Conservation (phyloP, 768 basidiomycete species). For the Rhodotorula graminis region DNA sequence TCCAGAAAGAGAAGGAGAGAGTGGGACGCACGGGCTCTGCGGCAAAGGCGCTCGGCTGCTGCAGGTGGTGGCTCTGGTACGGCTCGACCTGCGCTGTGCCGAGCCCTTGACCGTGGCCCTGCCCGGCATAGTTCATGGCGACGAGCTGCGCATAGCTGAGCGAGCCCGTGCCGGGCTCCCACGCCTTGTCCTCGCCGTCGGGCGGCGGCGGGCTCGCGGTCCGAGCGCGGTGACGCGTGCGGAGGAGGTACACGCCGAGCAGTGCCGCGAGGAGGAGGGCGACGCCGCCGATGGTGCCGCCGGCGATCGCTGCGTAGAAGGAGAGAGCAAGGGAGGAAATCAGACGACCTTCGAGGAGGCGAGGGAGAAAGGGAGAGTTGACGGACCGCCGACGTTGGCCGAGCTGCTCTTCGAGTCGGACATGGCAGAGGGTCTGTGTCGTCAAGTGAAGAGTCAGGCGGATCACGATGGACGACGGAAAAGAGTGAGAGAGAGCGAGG, state of each 20-base stretch:
- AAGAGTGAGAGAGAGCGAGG: not conserved
- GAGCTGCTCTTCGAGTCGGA: not conserved
- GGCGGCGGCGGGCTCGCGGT: not conserved
- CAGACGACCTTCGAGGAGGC: too few relatives aligned
- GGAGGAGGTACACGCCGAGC: slow-evolving; percentile 3
- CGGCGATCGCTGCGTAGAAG: slow-evolving; percentile 6
- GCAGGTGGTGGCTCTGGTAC: not conserved
- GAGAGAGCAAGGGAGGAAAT: too few relatives aligned
- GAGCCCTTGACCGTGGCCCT: not conserved
- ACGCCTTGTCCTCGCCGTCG: not conserved
- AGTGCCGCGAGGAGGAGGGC: not conserved
- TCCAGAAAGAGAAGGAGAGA: too few relatives aligned
- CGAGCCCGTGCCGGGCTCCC: not conserved
- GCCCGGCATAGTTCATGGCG: not conserved
- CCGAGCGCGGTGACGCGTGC: not conserved
- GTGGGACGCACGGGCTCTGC: not conserved
- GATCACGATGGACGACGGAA: not conserved
- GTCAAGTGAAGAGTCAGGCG: not conserved
- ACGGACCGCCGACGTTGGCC: not conserved
- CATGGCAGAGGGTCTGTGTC: not conserved
- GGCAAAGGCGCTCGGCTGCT: not conserved
- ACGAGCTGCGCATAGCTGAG: slow-evolving; percentile 12
- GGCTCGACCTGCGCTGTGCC: not conserved
- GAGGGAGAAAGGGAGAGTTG: not conserved
- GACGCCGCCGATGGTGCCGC: slow-evolving; percentile 12